Base-by-base conservation (phyloP, 805 yeast genomes). In the Barnettozyma vustinii region DNA sequence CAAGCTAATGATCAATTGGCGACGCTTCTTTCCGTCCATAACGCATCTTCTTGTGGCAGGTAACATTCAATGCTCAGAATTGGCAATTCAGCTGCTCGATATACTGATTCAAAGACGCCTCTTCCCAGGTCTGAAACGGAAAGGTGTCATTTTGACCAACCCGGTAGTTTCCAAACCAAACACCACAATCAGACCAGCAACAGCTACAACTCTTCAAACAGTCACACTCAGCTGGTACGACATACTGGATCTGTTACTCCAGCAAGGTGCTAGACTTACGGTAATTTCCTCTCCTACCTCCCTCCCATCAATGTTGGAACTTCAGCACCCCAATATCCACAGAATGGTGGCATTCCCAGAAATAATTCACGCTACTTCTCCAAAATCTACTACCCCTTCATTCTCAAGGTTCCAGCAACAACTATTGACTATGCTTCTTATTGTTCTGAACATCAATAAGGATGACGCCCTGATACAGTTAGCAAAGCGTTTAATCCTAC, bases 21-120 rank as follows among this genome's bases (percentile, higher is more conserved):
- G 70, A 42, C 63, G 70, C 13, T 69, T 72, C 37, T 68, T 80
- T 40, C 68, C 71, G 42, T 71, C 68, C 15, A 76, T 79, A 1
- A 79, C 78, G 52, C 69, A 71, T 32, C 67, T 80, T 4, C 72
- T 76, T 45, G 64, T 79, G 32, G 73, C 74, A 1, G 73, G 83
- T 0, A 77, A 74, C 50, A 77, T 80, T 16, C 79, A 77, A 53
- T 77, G 83, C 1, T 73, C 76, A 39, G 81, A 80, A 2, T 72
- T 80, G 16, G 64, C 78, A 1, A 67, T 76, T 2, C 65, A 71
- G 7, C 54, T 80, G 13, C 64, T 79, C n/a, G 73, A 80, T 2
- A 62, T 65, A 39, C 64, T 80, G 18, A 68, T 26, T 2, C 43
- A 40, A 16, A 40, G 43, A 18, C 18, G 43, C 4, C 43, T 26